Evolutionary conservation across 192 early-diverging fungal species (phyloP).

Genomic region (Paraglomus brasilianum): DNA sequence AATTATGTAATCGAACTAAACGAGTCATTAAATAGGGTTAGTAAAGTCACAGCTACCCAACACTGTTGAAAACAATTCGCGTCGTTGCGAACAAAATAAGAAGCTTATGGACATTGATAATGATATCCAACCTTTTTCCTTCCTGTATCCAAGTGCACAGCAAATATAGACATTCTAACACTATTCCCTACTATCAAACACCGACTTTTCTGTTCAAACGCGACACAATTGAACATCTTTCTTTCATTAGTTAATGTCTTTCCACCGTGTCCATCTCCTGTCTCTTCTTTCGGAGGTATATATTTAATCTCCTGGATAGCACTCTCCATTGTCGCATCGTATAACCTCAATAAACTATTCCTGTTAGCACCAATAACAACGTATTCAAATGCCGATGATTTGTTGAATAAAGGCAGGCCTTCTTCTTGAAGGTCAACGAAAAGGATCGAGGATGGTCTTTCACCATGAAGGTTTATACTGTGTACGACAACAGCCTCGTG

Average conservation of each 20-base stretch:
- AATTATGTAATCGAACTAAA: slow-evolving; percentile 47
- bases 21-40: slow-evolving; percentile 8
- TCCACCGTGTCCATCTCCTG: slow-evolving; percentile 29
- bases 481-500: slow-evolving; percentile 22
- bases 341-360: slow-evolving; percentile 42
- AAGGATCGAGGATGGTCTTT: slow-evolving; percentile 27
- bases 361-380: slow-evolving; percentile 43
- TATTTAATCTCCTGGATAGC: slow-evolving; percentile 41
- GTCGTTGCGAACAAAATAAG: slow-evolving; percentile 16
- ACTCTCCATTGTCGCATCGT: slow-evolving; percentile 28
- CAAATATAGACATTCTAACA: slow-evolving; percentile 47
- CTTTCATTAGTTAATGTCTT: too few relatives aligned
- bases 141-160: slow-evolving; percentile 25
- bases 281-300: slow-evolving; percentile 39
- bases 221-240: slow-evolving; percentile 48
- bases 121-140: not conserved
- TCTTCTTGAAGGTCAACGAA: slow-evolving; percentile 35
- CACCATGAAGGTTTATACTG: slow-evolving; percentile 40
- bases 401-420: slow-evolving; percentile 33
- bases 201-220: slow-evolving; percentile 38
- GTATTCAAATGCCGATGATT: slow-evolving; percentile 32
- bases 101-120: slow-evolving; percentile 25
- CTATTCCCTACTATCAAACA: slow-evolving; percentile 46
- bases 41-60: too few relatives aligned
- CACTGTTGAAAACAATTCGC: not conserved